Evolutionary conservation across 352 stramenopile genomes (phyloP), one percentile per base, ranked within the genome.

Genomic region (Albugo laibachii): DNA sequence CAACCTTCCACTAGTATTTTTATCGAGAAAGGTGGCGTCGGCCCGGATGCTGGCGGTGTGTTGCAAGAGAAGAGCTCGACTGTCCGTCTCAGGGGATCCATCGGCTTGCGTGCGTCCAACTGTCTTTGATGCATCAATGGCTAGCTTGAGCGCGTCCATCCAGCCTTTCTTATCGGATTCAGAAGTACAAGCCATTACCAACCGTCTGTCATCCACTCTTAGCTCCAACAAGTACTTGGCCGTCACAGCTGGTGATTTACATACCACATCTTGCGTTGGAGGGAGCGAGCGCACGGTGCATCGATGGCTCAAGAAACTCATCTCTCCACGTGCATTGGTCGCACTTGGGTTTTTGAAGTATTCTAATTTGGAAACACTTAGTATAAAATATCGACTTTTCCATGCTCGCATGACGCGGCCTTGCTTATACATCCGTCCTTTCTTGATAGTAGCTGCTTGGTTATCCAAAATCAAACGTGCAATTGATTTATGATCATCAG

Each of bases 321-420:
- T 62, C 48, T 86, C 76, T 35, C 76, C 76, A 14, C 73, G 76
- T 13, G 76, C 68, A 11, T 69, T 66, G 11, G 73, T 86, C 8
- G 73, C 81, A 34, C 69, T 85, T 16, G 74, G 77, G 53, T 72
- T 86, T 55, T 86, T 85, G 41, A 86, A 86, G 54, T 76, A 80
- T 45, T 87, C 72, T 41, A 87, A 72, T 59, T 89, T 86, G 13
- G 73, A 86, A 48, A 89, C 76, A 61, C 70, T 84, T 14, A 89
- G 52, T 51, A 86, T 70, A 54, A 89, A 89, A 53, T 89, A 89
- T 49, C 76, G 69, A n/a, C 71, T 83, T 55, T 89, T 89, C 76
- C 76, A 89, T 42, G 72, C 76, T 38, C 69, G 70, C 69, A 86
- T 83, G 47, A 89, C 66, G 27, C 76, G 66, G 14, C 71, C 75